These are phyloP conservation scores for Fraxinus latifolia DNA, from an alignment of 305 asterid genomes.

Conservation along the genomic window DNA sequence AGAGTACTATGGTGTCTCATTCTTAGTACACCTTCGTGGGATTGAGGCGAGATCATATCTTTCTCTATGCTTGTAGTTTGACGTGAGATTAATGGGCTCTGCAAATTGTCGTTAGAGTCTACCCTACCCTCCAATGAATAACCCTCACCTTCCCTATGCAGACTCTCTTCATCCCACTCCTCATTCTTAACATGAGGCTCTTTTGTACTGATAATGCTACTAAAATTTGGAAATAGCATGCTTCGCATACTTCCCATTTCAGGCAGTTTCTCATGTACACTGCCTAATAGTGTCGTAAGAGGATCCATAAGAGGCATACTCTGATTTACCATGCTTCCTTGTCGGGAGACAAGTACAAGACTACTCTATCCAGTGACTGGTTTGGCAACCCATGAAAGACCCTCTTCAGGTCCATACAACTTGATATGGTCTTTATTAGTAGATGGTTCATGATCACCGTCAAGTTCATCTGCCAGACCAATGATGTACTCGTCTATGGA, in stretches of 20 bases:
- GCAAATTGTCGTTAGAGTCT: conserved; percentile 63
- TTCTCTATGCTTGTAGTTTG: conserved; percentile 65
- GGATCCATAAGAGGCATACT: conserved; percentile 71
- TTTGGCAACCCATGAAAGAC: conserved; percentile 83
- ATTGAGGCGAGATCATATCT: conserved; percentile 39
- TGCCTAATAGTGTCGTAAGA: conserved; percentile 78
- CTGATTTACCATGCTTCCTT: conserved; percentile 64
- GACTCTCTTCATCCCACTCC: conserved; percentile 82
- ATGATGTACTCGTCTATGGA: conserved; percentile 84
- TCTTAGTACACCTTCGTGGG: conserved; percentile 46
- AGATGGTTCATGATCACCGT: conserved; percentile 47
- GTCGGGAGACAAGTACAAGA: conserved; percentile 62
- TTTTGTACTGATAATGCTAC: conserved; percentile 80
- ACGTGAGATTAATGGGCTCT: conserved; percentile 79
- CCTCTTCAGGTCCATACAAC: conserved; percentile 80
- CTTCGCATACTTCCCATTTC: conserved; percentile 74
- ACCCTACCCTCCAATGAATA: conserved; percentile 37
- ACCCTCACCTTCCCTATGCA: conserved; percentile 63
- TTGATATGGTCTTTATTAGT: conserved; percentile 51
- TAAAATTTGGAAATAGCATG: conserved; percentile 91
- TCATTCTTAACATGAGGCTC: conserved; percentile 53
- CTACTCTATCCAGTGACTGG: conserved; percentile 71
- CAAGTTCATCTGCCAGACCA: conserved; percentile 59
- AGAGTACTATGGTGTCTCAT: conserved; percentile 65
- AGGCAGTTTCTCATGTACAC: conserved; percentile 76